These are phyloP conservation scores for Iris pallida DNA, from an alignment of 116 monocot genomes.

Conservation along the genomic window DNA sequence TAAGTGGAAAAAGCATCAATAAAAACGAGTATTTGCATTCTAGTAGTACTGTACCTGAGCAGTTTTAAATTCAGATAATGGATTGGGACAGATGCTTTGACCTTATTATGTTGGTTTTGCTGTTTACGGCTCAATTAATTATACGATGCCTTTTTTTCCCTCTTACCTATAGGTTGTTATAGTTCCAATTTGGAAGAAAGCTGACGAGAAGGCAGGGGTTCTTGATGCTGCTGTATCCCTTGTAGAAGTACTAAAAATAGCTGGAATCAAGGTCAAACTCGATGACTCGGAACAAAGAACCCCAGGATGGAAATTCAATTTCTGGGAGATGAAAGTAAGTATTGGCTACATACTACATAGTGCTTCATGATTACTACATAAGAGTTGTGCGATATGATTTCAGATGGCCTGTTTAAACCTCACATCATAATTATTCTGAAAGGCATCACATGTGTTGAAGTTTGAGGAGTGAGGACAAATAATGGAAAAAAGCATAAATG, in stretches of 20 bases:
- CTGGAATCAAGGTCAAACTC: conserved; percentile 84
- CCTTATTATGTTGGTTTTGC: neutral
- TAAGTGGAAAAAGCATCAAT: no score
- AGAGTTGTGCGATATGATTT: neutral
- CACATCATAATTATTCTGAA: no score
- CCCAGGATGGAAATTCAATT: conserved; percentile 98
- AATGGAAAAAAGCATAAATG: no score
- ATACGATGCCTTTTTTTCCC: neutral
- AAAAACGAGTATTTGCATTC: no score
- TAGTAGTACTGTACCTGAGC: no score
- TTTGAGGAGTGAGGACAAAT: no score
- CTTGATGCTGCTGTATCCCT: conserved; percentile 51
- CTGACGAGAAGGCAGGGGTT: conserved; percentile 62
- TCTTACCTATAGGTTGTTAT: conserved; percentile 59
- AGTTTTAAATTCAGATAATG: neutral
- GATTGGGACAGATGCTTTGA: neutral
- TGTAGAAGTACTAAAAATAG: conserved; percentile 48
- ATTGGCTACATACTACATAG: no score
- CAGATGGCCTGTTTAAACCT: no score
- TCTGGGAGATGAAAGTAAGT: conserved; percentile 97
- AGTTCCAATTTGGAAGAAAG: conserved; percentile 94
- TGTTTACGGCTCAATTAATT: neutral
- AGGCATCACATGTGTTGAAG: no score
- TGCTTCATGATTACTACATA: neutral
- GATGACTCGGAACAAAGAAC: conserved; percentile 86